Percentiles rank a stretch among this genome's conserved stretches.
phyloP scores from a whole-genome alignment of 2,329 filamentous ascomycete genomes.

The Cytospora schulzeri region DNA sequence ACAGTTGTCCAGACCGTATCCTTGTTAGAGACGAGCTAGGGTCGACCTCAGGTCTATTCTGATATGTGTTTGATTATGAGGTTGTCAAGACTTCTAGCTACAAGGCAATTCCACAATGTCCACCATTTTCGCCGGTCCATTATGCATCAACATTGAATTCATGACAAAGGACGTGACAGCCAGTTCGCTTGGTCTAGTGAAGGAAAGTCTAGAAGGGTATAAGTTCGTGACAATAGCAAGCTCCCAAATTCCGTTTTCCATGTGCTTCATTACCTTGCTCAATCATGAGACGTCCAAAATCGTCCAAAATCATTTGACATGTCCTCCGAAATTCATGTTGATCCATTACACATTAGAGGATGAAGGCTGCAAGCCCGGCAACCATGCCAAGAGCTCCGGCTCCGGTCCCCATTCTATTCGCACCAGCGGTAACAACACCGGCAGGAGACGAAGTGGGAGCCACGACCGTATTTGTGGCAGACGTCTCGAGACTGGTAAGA shows the following conservation, averaged over 20 bases:
- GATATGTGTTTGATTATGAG: neutral
- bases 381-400: conserved; percentile 41
- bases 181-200: conserved; percentile 20
- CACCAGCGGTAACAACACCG: conserved; percentile 40
- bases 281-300: conserved; percentile 28
- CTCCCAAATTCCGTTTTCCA: conserved; percentile 14
- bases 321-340: neutral
- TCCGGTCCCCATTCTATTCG: conserved; percentile 39
- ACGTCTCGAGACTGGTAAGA: conserved; percentile 8
- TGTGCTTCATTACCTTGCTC: conserved; percentile 24
- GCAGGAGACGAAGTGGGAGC: conserved; percentile 33
- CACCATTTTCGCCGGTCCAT: conserved; percentile 24
- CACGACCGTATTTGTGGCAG: conserved; percentile 35
- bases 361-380: conserved; percentile 43
- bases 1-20: too few species aligned
- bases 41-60: conserved; percentile 10
- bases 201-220: conserved; percentile 30
- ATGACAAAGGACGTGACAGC: conserved; percentile 24
- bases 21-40: neutral
- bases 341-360: conserved; percentile 36
- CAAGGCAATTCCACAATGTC: conserved; percentile 19
- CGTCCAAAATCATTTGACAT: conserved; percentile 22
- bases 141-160: conserved; percentile 23
- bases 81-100: neutral
- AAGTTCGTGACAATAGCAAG: conserved; percentile 22